A percentile compares a stretch with the other conserved stretches of the same genome.
phyloP scores from a whole-genome alignment of 2,329 filamentous ascomycete species.

The Beauveria varroae region DNA sequence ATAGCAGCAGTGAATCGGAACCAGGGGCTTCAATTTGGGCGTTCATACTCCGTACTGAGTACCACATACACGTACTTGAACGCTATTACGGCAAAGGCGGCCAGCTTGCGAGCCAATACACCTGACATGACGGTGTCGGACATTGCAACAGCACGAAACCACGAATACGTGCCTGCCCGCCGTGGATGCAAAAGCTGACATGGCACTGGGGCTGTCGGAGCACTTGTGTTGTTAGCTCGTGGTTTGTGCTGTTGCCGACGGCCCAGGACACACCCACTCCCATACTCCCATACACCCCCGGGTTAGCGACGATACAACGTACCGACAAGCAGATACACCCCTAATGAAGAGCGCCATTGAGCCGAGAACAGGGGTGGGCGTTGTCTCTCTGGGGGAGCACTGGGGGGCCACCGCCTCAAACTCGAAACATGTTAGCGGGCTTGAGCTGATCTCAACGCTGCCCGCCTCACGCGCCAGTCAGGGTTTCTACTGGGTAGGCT shows the following conservation, averaged over 20 bases:
- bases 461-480: slow-evolving; percentile 2
- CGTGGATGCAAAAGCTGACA: slow-evolving; percentile 7
- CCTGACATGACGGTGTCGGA: not conserved
- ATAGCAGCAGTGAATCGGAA: not conserved
- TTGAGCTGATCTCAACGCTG: slow-evolving; percentile 8
- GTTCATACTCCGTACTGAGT: not conserved
- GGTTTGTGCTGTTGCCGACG: slow-evolving; percentile 6
- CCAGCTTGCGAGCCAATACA: not conserved
- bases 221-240: slow-evolving; percentile 1
- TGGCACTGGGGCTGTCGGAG: slow-evolving; percentile 1
- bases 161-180: not conserved
- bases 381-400: not conserved
- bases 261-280: not conserved
- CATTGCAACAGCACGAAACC: not conserved
- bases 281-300: not conserved
- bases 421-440: slow-evolving; percentile 11
- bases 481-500: not conserved
- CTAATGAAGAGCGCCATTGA: not conserved
- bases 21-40: not conserved
- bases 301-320: slow-evolving; percentile 1
- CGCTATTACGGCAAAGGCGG: not conserved
- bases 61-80: not conserved
- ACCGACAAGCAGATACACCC: not conserved
- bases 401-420: slow-evolving; percentile 6
- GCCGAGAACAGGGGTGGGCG: slow-evolving; percentile 1